These are phyloP conservation scores for Daedaleopsis nitida DNA, from an alignment of 768 basidiomycete genomes.

Conservation along the genomic window DNA sequence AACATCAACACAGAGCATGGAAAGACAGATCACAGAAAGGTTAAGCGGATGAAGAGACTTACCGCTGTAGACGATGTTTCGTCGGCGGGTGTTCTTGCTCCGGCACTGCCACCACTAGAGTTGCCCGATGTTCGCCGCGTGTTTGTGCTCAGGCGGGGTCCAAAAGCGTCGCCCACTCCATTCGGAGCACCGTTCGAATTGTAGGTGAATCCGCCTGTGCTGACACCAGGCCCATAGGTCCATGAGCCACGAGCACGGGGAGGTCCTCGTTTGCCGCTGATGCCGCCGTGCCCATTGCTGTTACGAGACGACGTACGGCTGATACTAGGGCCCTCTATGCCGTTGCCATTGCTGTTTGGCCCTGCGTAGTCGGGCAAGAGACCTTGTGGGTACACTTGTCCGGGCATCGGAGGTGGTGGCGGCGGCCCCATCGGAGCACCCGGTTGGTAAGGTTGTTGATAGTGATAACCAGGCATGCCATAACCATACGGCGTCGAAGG, in stretches of 20 bases:
- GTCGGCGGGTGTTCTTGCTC: constrained; percentile 66
- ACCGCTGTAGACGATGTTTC: constrained; percentile 79
- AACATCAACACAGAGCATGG: constrained; percentile 12
- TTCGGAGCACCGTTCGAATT: constrained; percentile 29
- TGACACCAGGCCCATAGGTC: constrained; percentile 70
- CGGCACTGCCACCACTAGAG: constrained; percentile 50
- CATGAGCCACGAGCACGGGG: constrained; percentile 42
- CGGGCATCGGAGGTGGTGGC: constrained; percentile 15
- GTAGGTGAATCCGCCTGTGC: constrained; percentile 46
- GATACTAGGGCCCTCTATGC: constrained; percentile 31
- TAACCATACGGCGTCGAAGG: constrained; percentile 23
- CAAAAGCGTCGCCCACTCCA: constrained; percentile 48
- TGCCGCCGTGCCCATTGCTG: constrained; percentile 33
- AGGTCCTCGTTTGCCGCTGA: constrained; percentile 30
- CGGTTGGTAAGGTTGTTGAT: constrained; percentile 14
- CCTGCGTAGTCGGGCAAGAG: constrained; percentile 10
- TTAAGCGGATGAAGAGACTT: constrained; percentile 37
- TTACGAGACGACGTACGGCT: constrained; percentile 36
- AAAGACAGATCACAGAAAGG: constrained; percentile 12
- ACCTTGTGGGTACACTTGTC: constrained; percentile 13
- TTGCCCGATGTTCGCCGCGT: constrained; percentile 52
- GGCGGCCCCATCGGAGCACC: constrained; percentile 16
- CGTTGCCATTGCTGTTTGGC: constrained; percentile 25
- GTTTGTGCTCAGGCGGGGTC: constrained; percentile 60
- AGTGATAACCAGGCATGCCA: constrained; percentile 25